Percentiles rank a stretch among this genome's conserved stretches.
Conservation (phyloP, 371 early-diverging fungal genomes). For the Furculomyces boomerangus region DNA sequence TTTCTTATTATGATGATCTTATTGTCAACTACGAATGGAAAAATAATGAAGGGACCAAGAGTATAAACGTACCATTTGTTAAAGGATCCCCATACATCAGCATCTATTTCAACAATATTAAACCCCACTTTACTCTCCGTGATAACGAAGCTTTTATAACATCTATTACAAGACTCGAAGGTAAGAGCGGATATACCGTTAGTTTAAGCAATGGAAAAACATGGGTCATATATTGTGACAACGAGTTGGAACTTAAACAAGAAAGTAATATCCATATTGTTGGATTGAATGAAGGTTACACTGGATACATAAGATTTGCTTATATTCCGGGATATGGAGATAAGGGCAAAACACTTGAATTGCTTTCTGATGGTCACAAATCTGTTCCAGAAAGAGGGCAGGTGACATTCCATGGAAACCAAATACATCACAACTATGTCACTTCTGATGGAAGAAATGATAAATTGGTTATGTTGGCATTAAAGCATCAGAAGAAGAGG, state of each 20-base stretch:
- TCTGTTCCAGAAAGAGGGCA: background rate
- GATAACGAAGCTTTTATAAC: background rate
- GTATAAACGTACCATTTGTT: background rate
- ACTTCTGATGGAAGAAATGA: background rate
- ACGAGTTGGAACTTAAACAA: background rate
- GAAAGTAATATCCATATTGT: background rate
- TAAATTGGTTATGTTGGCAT: conserved; percentile 7
- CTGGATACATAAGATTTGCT: background rate
- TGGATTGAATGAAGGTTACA: background rate
- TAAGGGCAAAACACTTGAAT: background rate
- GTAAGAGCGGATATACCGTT: background rate
- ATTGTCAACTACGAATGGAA: background rate
- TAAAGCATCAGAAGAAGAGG: conserved; percentile 10
- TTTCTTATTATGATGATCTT: conserved; percentile 2
- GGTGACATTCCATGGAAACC: background rate
- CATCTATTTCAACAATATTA: background rate
- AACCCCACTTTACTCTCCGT: background rate
- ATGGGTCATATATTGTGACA: background rate
- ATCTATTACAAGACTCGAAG: background rate
- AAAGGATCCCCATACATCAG: background rate
- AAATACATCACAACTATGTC: background rate
- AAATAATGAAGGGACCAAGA: background rate
- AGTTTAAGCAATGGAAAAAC: background rate
- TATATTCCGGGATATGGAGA: background rate
- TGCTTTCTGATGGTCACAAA: background rate